A percentile compares a stretch with the other conserved stretches of the same genome.
Evolutionary conservation across 139 green algal genomes (phyloP).

Genomic region (Micromonas commoda): DNA sequence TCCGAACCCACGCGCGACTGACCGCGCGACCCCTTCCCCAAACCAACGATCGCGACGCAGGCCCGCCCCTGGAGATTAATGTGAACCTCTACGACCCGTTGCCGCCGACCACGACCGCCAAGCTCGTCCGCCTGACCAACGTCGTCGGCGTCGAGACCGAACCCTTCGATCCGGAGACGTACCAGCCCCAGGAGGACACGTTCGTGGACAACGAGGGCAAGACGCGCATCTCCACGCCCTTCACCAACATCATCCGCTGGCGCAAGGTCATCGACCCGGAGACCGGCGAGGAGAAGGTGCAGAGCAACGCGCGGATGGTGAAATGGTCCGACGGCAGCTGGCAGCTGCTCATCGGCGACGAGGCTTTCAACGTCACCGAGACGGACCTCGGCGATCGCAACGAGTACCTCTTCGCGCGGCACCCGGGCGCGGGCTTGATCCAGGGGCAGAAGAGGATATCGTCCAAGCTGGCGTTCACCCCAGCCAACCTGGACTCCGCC

Average conservation of each 20-base stretch:
- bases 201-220: background rate
- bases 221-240: background rate
- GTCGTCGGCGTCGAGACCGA: background rate
- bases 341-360: slow-evolving; percentile 38
- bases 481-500: background rate
- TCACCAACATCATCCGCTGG: background rate
- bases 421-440: background rate
- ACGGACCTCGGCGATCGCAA: background rate
- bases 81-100: background rate
- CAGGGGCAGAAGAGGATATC: background rate
- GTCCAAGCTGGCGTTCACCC: background rate
- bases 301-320: slow-evolving; percentile 47
- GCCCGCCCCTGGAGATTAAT: background rate
- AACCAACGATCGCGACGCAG: too few relatives aligned
- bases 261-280: background rate
- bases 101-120: background rate
- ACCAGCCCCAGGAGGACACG: background rate
- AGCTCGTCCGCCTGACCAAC: background rate
- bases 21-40: too few relatives aligned
- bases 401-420: slow-evolving; percentile 2
- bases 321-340: slow-evolving; percentile 40
- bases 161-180: background rate
- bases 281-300: slow-evolving; percentile 6
- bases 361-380: slow-evolving; percentile 33
- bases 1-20: too few relatives aligned